Conservation (phyloP, 257 asterid genomes). For the Primulina tabacum region DNA sequence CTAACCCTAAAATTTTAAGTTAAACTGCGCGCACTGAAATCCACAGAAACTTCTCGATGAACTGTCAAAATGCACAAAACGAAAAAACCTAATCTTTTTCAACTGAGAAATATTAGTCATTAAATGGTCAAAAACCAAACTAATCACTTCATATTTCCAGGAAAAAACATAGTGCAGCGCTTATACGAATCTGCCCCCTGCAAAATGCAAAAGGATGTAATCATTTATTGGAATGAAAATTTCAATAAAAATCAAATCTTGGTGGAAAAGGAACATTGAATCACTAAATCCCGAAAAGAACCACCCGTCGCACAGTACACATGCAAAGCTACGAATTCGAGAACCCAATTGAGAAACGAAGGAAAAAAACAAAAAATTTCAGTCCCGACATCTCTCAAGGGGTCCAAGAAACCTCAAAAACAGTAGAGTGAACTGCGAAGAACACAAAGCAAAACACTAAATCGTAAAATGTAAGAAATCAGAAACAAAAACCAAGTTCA, state of each 20-base stretch:
- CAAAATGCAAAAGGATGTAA: slow-evolving; percentile 24
- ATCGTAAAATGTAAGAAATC: not conserved
- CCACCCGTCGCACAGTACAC: not conserved
- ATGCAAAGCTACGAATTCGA: slow-evolving; percentile 23
- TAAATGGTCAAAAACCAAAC: not conserved
- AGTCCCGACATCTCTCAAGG: not conserved
- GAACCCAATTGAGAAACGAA: slow-evolving; percentile 15
- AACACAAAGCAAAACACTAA: not conserved
- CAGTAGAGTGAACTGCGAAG: not conserved
- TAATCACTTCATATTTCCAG: slow-evolving; percentile 16
- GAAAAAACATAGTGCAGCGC: slow-evolving; percentile 18
- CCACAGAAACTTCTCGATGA: not conserved
- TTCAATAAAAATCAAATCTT: slow-evolving; percentile 18
- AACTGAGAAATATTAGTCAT: slow-evolving; percentile 4
- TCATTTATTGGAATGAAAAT: slow-evolving; percentile 12
- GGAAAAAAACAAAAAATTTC: not conserved
- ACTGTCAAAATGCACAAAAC: slow-evolving; percentile 4
- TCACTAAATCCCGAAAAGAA: slow-evolving; percentile 28
- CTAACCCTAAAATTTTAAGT: not conserved
- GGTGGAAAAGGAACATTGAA: slow-evolving; percentile 28
- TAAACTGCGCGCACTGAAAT: not conserved
- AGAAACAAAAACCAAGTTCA: not conserved
- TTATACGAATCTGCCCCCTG: slow-evolving; percentile 34
- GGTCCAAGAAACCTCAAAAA: not conserved
- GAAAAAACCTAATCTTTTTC: not conserved